These are phyloP conservation scores for Plasmodium coatneyi DNA, from an alignment of 169 alveolate species.

Conservation along the genomic window DNA sequence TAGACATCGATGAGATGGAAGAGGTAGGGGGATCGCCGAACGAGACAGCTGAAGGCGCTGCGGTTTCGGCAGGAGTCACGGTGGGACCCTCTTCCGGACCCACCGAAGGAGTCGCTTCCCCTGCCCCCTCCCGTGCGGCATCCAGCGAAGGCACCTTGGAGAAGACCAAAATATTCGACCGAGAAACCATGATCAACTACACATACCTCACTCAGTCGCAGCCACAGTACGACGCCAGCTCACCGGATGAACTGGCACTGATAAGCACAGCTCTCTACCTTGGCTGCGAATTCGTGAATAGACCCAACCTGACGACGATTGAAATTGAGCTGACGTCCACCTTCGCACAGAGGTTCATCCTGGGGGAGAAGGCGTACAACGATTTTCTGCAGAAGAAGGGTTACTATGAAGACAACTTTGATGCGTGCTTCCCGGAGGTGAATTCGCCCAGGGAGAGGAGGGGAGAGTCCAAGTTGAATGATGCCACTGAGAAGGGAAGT, in stretches of 20 bases:
- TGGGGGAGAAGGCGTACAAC: slow-evolving; percentile 64
- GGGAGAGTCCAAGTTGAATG: not conserved
- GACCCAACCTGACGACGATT: slow-evolving; percentile 81
- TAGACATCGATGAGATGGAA: slow-evolving; percentile 68
- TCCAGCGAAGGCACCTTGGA: slow-evolving; percentile 15
- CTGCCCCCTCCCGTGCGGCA: not conserved
- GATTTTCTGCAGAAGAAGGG: slow-evolving; percentile 46
- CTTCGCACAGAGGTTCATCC: slow-evolving; percentile 76
- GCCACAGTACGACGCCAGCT: slow-evolving; percentile 87
- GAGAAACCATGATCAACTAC: slow-evolving; percentile 49
- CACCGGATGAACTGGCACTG: slow-evolving; percentile 91
- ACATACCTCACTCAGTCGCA: slow-evolving; percentile 51
- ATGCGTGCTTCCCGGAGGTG: slow-evolving; percentile 40
- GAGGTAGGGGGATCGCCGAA: not conserved
- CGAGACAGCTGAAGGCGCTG: not conserved
- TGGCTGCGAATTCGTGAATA: slow-evolving; percentile 83
- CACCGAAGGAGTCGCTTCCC: no score
- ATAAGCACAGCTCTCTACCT: slow-evolving; percentile 84
- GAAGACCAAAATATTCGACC: slow-evolving; percentile 39
- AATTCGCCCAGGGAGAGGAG: not conserved
- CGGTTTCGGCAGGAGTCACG: not conserved
- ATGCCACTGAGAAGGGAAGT: not conserved
- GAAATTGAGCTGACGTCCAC: slow-evolving; percentile 78
- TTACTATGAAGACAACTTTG: slow-evolving; percentile 52
- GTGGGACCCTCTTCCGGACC: not conserved